phyloP scores from a whole-genome alignment of 1,284 basidiomycete species.

The Pseudozyma flocculosa region DNA sequence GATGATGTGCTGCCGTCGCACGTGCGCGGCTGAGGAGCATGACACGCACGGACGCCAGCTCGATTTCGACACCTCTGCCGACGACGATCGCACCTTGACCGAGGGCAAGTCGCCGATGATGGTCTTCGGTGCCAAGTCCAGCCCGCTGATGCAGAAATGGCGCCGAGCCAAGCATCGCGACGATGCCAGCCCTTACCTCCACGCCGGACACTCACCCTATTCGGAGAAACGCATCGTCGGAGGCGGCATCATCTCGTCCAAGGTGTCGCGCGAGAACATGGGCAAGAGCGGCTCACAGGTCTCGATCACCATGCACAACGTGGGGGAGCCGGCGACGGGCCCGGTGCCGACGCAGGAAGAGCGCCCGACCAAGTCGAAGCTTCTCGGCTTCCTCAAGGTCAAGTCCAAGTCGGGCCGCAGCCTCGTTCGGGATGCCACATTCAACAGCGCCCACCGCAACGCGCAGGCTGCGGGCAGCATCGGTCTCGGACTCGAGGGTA shows the following conservation, averaged over 20 bases:
- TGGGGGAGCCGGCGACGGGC: no score
- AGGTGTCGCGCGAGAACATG: no score
- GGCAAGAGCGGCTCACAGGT: no score
- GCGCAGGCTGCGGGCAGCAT: not conserved
- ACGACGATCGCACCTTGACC: slow-evolving; percentile 38
- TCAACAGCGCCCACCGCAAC: slow-evolving; percentile 1
- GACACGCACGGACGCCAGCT: slow-evolving; percentile 15
- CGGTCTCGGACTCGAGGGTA: slow-evolving; percentile 18
- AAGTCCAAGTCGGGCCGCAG: slow-evolving; percentile 1
- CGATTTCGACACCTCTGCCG: slow-evolving; percentile 3
- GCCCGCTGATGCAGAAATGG: slow-evolving; percentile 1
- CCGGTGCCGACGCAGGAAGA: no score
- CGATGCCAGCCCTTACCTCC: slow-evolving; percentile 29
- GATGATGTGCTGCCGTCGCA: slow-evolving; percentile 41
- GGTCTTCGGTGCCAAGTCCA: not conserved
- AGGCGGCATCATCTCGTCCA: no score
- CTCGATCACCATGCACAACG: no score
- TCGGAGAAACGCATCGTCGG: slow-evolving; percentile 6
- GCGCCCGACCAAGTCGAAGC: not conserved
- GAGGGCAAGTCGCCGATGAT: slow-evolving; percentile 12
- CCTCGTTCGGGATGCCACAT: not conserved
- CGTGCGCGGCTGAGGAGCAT: slow-evolving; percentile 37
- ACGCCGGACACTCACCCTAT: slow-evolving; percentile 20
- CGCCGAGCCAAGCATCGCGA: slow-evolving; percentile 11
- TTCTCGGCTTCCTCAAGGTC: not conserved